Percentiles rank a stretch among this genome's conserved stretches.
phyloP scores from a whole-genome alignment of 1,284 basidiomycete species.

The Neolentinus lepideus region DNA sequence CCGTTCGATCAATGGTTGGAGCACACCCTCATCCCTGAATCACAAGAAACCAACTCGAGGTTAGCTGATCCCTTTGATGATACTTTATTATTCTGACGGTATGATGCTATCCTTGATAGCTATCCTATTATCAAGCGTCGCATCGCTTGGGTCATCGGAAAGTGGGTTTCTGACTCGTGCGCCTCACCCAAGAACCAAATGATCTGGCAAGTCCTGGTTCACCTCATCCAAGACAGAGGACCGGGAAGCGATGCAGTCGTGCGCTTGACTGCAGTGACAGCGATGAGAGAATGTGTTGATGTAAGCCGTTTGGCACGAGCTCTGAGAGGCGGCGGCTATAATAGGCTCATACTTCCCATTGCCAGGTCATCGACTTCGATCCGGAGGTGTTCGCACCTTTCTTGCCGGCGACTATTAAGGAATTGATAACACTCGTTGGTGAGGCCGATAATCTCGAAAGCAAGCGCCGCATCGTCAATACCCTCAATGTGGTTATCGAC shows the following conservation, averaged over 20 bases:
- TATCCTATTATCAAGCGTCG: constrained; percentile 85
- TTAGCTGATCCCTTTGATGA: constrained; percentile 21
- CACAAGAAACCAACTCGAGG: constrained; percentile 48
- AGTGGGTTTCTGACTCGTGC: constrained; percentile 70
- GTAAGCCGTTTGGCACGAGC: constrained; percentile 36
- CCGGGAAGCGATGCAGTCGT: constrained; percentile 76
- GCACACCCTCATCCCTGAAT: constrained; percentile 50
- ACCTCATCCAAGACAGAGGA: constrained; percentile 64
- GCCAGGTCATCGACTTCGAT: constrained; percentile 56
- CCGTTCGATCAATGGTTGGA: constrained; percentile 65
- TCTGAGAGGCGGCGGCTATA: background rate
- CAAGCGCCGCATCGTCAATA: constrained; percentile 67
- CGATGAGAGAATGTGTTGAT: constrained; percentile 75
- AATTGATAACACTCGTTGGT: constrained; percentile 61
- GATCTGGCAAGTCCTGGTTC: constrained; percentile 76
- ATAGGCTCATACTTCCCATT: background rate
- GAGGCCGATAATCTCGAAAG: constrained; percentile 76
- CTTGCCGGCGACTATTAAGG: constrained; percentile 48
- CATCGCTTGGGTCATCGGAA: constrained; percentile 86
- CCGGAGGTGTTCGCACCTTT: constrained; percentile 51
- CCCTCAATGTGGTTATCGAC: constrained; percentile 71
- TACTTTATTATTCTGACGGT: background rate
- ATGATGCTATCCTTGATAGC: constrained; percentile 27
- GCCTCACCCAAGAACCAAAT: constrained; percentile 51
- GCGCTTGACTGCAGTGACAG: constrained; percentile 70